Evolutionary conservation across 164 flowering plant species (phyloP).

Genomic region (Stephania yunnanensis): DNA sequence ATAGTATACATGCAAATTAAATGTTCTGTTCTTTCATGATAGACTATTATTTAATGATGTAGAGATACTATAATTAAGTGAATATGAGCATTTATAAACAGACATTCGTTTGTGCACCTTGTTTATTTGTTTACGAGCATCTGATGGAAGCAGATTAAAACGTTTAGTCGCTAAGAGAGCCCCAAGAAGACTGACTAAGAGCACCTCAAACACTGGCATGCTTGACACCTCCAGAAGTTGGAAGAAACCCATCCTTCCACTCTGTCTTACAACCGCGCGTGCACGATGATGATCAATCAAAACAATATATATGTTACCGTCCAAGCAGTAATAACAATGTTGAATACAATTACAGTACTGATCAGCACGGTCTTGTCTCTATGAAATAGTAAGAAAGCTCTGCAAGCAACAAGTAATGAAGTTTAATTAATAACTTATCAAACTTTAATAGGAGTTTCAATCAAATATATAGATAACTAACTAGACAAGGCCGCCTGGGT

Average conservation of each 20-base stretch:
- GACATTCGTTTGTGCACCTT: constrained; percentile 35
- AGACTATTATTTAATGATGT: too few relatives aligned
- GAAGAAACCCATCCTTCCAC: constrained; percentile 65
- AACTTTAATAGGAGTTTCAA: too few relatives aligned
- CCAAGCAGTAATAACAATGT: neutral
- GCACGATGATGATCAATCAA: too few relatives aligned
- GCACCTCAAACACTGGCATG: constrained; percentile 71
- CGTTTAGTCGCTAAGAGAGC: constrained; percentile 64
- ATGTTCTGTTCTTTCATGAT: neutral
- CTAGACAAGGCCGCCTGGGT: too few relatives aligned
- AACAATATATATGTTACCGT: neutral
- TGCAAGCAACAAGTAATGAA: neutral
- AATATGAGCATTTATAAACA: neutral
- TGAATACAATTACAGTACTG: neutral
- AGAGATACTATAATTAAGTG: too few relatives aligned
- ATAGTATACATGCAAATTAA: neutral
- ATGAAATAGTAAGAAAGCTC: constrained; percentile 11
- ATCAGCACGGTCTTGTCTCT: neutral
- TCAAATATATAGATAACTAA: too few relatives aligned
- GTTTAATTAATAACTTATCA: neutral
- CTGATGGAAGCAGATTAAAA: constrained; percentile 50
- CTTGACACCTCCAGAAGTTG: constrained; percentile 60
- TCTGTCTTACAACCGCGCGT: neutral
- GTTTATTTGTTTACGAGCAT: constrained; percentile 61
- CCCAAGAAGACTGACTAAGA: constrained; percentile 61